phyloP scores from a whole-genome alignment of 306 rosid species.

The Quercus agrifolia region DNA sequence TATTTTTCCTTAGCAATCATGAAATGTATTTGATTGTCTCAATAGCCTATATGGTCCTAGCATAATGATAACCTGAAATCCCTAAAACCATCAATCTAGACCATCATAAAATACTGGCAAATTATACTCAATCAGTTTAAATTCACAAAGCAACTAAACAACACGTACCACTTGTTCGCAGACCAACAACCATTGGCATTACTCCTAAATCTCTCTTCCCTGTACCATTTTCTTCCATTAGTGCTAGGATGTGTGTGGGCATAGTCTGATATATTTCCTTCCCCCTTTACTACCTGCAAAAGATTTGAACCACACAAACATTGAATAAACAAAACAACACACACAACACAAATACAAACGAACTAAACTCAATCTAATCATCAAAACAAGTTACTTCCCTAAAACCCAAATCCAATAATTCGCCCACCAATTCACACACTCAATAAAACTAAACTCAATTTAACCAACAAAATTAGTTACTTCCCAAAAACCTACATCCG shows the following conservation, averaged over 20 bases:
- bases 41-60: neutral
- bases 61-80: neutral
- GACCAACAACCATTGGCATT: slow-evolving; percentile 3
- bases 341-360: neutral
- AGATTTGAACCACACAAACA: neutral
- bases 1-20: neutral
- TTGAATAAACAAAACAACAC: neutral
- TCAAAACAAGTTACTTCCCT: neutral
- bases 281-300: too few relatives aligned
- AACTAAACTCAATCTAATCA: neutral
- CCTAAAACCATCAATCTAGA: neutral
- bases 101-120: neutral
- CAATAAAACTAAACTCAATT: neutral
- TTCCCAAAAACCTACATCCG: neutral
- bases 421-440: neutral
- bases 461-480: neutral
- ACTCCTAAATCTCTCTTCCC: too few relatives aligned
- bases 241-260: too few relatives aligned
- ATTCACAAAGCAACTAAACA: neutral
- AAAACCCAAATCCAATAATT: neutral
- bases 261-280: too few relatives aligned
- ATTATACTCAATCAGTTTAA: neutral
- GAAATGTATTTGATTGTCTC: neutral
- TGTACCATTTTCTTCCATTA: too few relatives aligned
- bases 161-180: slow-evolving; percentile 37